phyloP scores from a whole-genome alignment of 768 basidiomycete genomes.

The Boletus rubescentipes region DNA sequence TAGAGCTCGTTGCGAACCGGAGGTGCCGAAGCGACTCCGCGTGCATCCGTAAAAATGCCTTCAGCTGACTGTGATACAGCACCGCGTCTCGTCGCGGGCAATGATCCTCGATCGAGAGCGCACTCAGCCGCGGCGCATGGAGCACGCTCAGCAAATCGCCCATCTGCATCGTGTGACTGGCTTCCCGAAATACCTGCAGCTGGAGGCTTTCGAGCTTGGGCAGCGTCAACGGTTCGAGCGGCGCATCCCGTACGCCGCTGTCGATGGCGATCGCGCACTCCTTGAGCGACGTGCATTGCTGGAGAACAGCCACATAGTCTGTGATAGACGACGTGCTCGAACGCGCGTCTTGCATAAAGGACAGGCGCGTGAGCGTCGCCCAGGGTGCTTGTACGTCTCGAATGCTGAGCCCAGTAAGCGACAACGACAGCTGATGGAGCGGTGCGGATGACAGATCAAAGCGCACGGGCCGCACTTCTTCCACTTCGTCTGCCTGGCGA shows the following conservation, averaged over 20 bases:
- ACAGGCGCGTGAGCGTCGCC: constrained; percentile 20
- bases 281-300: constrained; percentile 22
- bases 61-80: constrained; percentile 14
- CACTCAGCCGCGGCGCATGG: constrained; percentile 15
- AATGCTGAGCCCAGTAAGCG: constrained; percentile 18
- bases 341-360: constrained; percentile 26
- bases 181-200: constrained; percentile 18
- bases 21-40: constrained; percentile 11
- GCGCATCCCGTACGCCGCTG: not conserved
- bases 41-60: constrained; percentile 15
- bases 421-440: constrained; percentile 15
- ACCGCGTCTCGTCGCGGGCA: constrained; percentile 13
- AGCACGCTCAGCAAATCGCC: constrained; percentile 16
- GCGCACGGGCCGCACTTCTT: constrained; percentile 1
- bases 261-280: constrained; percentile 22
- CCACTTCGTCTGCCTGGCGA: not conserved
- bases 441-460: constrained; percentile 19
- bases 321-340: constrained; percentile 20
- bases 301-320: constrained; percentile 19
- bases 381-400: constrained; percentile 17
- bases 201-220: constrained; percentile 18
- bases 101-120: constrained; percentile 19
- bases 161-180: constrained; percentile 16
- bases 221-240: constrained; percentile 13
- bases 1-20: constrained; percentile 20